phyloP scores from a whole-genome alignment of 805 yeast genomes.

The Yarrowia bubula region DNA sequence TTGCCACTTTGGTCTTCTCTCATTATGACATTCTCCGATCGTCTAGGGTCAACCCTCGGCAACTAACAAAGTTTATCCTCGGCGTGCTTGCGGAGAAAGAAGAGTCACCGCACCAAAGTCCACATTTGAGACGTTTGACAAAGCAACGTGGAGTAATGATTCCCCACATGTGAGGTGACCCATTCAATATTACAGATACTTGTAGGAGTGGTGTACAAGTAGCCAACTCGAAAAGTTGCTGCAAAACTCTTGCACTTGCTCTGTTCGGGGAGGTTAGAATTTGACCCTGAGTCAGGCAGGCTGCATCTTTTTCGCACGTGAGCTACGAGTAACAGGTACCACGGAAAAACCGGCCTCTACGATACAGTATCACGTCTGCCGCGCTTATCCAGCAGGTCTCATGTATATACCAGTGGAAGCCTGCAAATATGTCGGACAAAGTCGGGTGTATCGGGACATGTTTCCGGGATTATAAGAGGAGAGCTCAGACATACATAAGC shows the following conservation, averaged over 20 bases:
- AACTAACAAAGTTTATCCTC: constrained; percentile 12
- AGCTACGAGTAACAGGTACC: neutral
- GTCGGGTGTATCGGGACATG: neutral
- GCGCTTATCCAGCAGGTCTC: neutral
- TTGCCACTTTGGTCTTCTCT: neutral
- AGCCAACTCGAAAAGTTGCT: too few species aligned
- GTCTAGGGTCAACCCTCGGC: constrained; percentile 19
- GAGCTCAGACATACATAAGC: neutral
- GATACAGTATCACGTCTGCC: too few species aligned
- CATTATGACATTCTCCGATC: constrained; percentile 13
- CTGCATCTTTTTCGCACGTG: constrained; percentile 17
- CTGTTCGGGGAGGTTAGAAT: constrained; percentile 6
- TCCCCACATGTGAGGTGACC: neutral
- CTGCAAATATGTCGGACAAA: constrained; percentile 9
- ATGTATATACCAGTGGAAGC: neutral
- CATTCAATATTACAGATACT: too few species aligned
- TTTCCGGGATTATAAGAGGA: neutral
- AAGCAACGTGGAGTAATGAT: neutral
- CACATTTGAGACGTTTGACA: constrained; percentile 16
- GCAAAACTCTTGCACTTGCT: neutral
- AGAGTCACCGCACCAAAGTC: constrained; percentile 13
- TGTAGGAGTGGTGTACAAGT: too few species aligned
- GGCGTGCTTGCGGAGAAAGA: constrained; percentile 26
- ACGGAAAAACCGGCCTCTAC: too few species aligned
- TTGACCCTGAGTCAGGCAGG: constrained; percentile 18